A percentile compares a stretch with the other conserved stretches of the same genome.
Conservation (phyloP, 352 stramenopile species). For the Phytophthora pisi region DNA sequence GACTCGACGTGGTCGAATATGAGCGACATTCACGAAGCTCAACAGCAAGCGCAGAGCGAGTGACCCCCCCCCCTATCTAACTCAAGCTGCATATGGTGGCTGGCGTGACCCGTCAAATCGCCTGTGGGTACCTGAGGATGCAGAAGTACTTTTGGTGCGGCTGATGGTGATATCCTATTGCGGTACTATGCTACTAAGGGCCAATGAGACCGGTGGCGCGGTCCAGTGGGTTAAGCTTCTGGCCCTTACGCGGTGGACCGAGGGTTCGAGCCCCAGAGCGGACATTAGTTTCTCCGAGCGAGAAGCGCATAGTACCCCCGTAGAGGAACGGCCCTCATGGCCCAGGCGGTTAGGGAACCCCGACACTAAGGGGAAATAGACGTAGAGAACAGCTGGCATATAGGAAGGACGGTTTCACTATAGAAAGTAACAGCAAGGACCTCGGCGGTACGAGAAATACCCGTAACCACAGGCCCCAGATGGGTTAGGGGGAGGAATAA, state of each 20-base stretch:
- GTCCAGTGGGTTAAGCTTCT: too few relatives aligned
- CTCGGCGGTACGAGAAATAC: neutral
- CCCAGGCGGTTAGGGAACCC: neutral
- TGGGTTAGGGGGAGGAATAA: neutral
- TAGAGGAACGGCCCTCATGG: neutral
- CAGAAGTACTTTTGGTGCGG: neutral
- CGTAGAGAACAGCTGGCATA: neutral
- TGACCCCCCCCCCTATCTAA: neutral
- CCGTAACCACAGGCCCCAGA: neutral
- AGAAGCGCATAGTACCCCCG: neutral
- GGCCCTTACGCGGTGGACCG: too few relatives aligned
- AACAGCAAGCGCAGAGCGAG: neutral
- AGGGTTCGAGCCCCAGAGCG: too few relatives aligned
- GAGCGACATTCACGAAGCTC: neutral
- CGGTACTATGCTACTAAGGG: too few relatives aligned
- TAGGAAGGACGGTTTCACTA: neutral
- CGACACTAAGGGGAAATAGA: neutral
- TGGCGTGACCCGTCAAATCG: neutral
- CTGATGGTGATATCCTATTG: constrained; percentile 8
- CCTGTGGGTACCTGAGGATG: constrained; percentile 1
- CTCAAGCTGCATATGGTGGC: neutral
- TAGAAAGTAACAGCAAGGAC: neutral
- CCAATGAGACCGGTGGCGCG: too few relatives aligned
- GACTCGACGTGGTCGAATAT: neutral
- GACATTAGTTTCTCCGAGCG: neutral